These are phyloP conservation scores for Globisporangium mamillatum DNA, from an alignment of 352 stramenopile genomes.

Conservation along the genomic window DNA sequence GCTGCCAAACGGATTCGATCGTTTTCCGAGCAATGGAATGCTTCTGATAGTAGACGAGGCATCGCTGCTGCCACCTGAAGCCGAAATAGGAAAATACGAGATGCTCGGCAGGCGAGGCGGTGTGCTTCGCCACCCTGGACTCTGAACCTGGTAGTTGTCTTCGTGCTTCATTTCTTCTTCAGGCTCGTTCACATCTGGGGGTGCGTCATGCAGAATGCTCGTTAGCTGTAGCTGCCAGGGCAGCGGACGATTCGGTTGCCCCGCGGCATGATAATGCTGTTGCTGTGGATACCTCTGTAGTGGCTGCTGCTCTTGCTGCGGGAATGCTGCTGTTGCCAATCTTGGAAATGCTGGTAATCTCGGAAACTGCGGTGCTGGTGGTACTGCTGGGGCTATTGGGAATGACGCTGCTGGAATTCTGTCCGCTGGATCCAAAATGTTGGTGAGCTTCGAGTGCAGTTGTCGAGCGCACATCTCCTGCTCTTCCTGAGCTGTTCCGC, in stretches of 20 bases:
- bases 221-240: slow-evolving; percentile 19
- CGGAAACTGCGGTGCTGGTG: background rate
- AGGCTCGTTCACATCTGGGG: background rate
- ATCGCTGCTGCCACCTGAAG: background rate
- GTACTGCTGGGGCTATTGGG: background rate
- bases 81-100: slow-evolving; percentile 6
- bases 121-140: background rate
- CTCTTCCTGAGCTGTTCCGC: background rate
- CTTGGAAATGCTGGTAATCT: background rate
- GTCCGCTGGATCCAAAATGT: slow-evolving; percentile 12
- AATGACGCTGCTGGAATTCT: background rate
- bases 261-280: background rate
- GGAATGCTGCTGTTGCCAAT: background rate
- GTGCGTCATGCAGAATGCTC: background rate
- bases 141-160: background rate
- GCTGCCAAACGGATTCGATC: slow-evolving; percentile 1
- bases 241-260: background rate
- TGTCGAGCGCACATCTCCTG: background rate
- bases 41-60: background rate
- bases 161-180: slow-evolving; percentile 9
- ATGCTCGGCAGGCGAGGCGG: slow-evolving; percentile 4
- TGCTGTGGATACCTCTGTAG: background rate
- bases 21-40: slow-evolving; percentile 1
- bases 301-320: background rate
- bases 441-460: slow-evolving; percentile 12